Evolutionary conservation across 495 filamentous ascomycete genomes (phyloP).

Genomic region (Trichoderma parareesei): DNA sequence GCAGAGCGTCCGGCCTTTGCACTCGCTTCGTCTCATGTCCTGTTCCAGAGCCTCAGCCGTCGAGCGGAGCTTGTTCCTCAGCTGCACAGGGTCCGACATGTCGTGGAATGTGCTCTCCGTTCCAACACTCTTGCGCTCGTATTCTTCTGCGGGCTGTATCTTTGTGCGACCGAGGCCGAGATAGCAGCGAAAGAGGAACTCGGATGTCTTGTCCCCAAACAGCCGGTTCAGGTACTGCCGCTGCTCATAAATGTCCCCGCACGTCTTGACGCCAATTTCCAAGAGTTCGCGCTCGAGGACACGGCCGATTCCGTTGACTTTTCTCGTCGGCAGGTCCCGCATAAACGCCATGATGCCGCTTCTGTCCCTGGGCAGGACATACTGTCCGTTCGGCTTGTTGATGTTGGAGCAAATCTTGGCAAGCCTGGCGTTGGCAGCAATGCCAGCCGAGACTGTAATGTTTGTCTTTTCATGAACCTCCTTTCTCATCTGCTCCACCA

Average conservation of each 20-base stretch:
- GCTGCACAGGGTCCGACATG: constrained; percentile 54
- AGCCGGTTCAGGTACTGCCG: constrained; percentile 62
- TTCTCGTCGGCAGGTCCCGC: constrained; percentile 69
- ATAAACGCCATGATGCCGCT: constrained; percentile 76
- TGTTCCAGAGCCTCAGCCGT: constrained; percentile 84
- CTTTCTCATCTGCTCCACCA: constrained; percentile 63
- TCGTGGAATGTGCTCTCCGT: constrained; percentile 91
- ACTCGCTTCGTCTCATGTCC: constrained; percentile 69
- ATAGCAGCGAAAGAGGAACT: constrained; percentile 76
- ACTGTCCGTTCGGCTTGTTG: constrained; percentile 97
- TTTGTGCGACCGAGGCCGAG: constrained; percentile 84
- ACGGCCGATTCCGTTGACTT: constrained; percentile 88
- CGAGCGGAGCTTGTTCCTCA: constrained; percentile 68
- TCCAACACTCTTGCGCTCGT: constrained; percentile 88
- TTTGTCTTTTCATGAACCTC: constrained; percentile 70
- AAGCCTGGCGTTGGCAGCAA: constrained; percentile 84
- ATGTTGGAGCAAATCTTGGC: constrained; percentile 92
- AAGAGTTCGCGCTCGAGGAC: constrained; percentile 91
- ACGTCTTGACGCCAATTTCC: constrained; percentile 79
- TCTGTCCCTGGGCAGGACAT: constrained; percentile 60
- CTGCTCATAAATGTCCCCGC: constrained; percentile 77
- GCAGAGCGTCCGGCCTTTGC: constrained; percentile 82
- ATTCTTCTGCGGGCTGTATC: constrained; percentile 78
- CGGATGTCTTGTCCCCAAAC: constrained; percentile 85
- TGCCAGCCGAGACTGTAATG: constrained; percentile 89